Percentiles rank a stretch among this genome's conserved stretches.
Conservation (phyloP, 2,329 filamentous ascomycete genomes). For the Colletotrichum euphorbiae region DNA sequence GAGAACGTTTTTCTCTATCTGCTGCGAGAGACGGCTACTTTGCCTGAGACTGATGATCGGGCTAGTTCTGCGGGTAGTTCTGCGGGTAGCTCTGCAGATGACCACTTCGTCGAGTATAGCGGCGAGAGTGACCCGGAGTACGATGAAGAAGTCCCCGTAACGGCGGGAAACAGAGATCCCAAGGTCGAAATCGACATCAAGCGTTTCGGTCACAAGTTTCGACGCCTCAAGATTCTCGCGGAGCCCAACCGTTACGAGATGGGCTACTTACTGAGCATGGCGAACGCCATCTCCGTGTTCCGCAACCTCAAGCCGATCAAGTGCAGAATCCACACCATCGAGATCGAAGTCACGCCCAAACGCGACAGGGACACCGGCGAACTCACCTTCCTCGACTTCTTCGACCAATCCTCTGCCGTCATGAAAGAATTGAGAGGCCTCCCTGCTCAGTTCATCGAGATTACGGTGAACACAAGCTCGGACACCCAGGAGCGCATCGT, state of each 20-base stretch:
- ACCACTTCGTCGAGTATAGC: conserved; percentile 16
- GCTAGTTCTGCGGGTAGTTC: background rate
- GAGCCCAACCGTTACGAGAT: conserved; percentile 53
- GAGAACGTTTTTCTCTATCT: conserved; percentile 61
- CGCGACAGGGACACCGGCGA: conserved; percentile 21
- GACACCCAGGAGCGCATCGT: conserved; percentile 6
- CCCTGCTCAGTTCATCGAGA: conserved; percentile 50
- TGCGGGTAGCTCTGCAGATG: background rate
- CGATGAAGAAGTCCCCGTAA: conserved; percentile 7
- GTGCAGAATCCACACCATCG: conserved; percentile 53
- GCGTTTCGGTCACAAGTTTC: conserved; percentile 54
- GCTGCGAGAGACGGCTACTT: conserved; percentile 52
- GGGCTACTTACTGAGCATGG: conserved; percentile 46
- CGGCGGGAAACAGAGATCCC: conserved; percentile 42
- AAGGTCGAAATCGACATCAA: conserved; percentile 47
- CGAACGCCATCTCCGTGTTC: conserved; percentile 53
- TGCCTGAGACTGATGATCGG: conserved; percentile 20
- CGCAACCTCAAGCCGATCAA: conserved; percentile 39
- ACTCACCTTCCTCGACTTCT: conserved; percentile 54
- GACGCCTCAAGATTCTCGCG: conserved; percentile 56
- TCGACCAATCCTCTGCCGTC: conserved; percentile 46
- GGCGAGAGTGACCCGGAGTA: conserved; percentile 22
- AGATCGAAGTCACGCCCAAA: conserved; percentile 53
- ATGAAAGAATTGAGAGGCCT: conserved; percentile 48
- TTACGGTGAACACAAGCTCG: conserved; percentile 49